Base-by-base conservation (phyloP, 2,329 filamentous ascomycete genomes). In the Elsinoe fawcettii region DNA sequence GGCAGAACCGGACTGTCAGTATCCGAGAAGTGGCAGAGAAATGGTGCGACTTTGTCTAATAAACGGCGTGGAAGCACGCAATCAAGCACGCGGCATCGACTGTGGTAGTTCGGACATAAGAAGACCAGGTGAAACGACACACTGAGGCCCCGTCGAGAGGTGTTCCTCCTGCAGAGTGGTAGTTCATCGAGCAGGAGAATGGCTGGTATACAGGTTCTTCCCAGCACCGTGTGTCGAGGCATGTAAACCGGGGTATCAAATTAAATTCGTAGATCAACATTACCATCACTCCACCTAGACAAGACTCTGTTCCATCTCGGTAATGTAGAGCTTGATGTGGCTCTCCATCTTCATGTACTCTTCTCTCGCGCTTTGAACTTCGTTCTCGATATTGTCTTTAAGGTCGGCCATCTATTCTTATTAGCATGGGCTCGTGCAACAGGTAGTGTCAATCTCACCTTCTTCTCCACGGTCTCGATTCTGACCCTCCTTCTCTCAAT, bases 401-500 rank as follows among this genome's bases (percentile, higher is more conserved):
- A 99, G 80, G 72, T 99, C 93, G 49, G 87, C 84, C 92, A 97
- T 99, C 91, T 96, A 63, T 18, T 39, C 6, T 43, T 1, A 60
- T 68, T 59, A 67, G 65, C 61, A 60, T 12, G n/a, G 46, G 39
- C 49, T 22, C 51, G 27, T 59, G 37, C 20, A 44, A 12, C 18
- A 41, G 12, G 12, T 51, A 46, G 18, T 27, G 30, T 59, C 30
- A 25, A 68, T n/a, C 77, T 65, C 77, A 90, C 90, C 88, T 97
- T 97, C 77, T 97, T 97, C 80, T 97, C 92, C 7, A 90, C 96
- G 76, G 96, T 90, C 74, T 99, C 93, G 62, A 99, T 97, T 60
- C 91, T 80, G n/a, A 96, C 89, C 64, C 88, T 83, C 65, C 91
- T 80, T 68, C 87, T 84, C 76, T 99, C 93, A 75, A 97, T 95